Percentiles rank a stretch among this genome's conserved stretches.
These are phyloP conservation scores for Alloascoidea africana DNA, from an alignment of 805 yeast genomes.

Conservation along the genomic window DNA sequence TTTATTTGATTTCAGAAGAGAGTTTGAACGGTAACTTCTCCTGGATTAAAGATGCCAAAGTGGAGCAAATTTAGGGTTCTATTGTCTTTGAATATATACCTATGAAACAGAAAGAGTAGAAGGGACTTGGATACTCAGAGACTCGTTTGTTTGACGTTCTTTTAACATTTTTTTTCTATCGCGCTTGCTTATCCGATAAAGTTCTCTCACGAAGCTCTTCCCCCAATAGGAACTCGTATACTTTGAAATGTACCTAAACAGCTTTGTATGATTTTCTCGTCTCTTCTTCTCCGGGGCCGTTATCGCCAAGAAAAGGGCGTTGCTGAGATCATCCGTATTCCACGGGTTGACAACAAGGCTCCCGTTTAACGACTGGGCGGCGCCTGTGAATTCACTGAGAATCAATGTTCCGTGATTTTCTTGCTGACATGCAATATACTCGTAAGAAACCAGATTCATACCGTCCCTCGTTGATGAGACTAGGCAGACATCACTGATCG, in stretches of 20 bases:
- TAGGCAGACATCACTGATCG: slow-evolving; percentile 77
- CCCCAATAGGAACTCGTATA: slow-evolving; percentile 98
- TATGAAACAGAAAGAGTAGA: no score
- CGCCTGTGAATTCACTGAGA: slow-evolving; percentile 93
- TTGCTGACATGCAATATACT: slow-evolving; percentile 91
- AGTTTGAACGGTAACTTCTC: slow-evolving; percentile 4
- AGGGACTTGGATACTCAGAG: no score
- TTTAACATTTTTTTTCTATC: no score
- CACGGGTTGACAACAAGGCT: slow-evolving; percentile 92
- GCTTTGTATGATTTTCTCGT: slow-evolving; percentile 60
- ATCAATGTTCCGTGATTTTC: slow-evolving; percentile 76
- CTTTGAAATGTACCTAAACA: slow-evolving; percentile 78
- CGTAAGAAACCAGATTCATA: slow-evolving; percentile 93
- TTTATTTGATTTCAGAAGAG: slow-evolving; percentile 11
- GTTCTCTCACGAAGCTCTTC: slow-evolving; percentile 82
- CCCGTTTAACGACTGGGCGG: slow-evolving; percentile 96
- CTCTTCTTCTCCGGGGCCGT: slow-evolving; percentile 76
- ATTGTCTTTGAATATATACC: no score
- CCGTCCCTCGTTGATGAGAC: slow-evolving; percentile 96
- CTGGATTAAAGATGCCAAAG: slow-evolving; percentile 6
- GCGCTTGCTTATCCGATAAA: slow-evolving; percentile 23
- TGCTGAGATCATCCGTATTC: slow-evolving; percentile 91
- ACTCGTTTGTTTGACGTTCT: no score
- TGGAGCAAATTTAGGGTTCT: slow-evolving; percentile 1
- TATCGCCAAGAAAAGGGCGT: slow-evolving; percentile 72